A percentile compares a stretch with the other conserved stretches of the same genome.
Evolutionary conservation across 192 early-diverging fungal genomes (phyloP).

Genomic region (Coemansia pectinata): DNA sequence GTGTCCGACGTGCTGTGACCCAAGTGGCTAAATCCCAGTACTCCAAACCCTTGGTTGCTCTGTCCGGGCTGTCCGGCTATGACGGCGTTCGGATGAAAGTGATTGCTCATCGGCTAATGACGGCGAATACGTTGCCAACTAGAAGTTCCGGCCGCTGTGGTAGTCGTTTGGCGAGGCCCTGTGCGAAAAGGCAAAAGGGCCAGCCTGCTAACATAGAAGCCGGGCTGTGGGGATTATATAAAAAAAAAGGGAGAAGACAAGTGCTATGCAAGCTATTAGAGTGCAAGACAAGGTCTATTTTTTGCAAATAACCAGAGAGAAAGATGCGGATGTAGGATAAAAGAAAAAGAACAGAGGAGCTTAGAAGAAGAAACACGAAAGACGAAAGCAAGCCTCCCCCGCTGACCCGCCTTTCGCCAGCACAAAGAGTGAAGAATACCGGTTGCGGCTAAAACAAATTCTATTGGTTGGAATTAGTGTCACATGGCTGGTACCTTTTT

Average conservation of each 20-base stretch:
- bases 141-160: conserved; percentile 1
- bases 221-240: neutral
- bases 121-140: neutral
- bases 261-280: neutral
- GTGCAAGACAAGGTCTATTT: neutral
- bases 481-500: neutral
- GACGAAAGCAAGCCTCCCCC: neutral
- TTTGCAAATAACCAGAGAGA: neutral
- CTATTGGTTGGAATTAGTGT: neutral
- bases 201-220: conserved; percentile 6
- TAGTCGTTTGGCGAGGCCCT: conserved; percentile 4
- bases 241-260: neutral
- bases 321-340: neutral
- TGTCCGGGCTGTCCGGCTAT: neutral
- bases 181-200: neutral
- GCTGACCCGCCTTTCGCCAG: neutral
- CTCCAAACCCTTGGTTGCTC: conserved; percentile 11
- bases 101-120: conserved; percentile 11
- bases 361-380: neutral
- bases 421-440: neutral
- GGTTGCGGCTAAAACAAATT: neutral
- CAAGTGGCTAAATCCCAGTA: conserved; percentile 42
- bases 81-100: conserved; percentile 1
- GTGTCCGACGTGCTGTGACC: conserved; percentile 9
- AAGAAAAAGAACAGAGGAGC: neutral